phyloP scores from a whole-genome alignment of 768 basidiomycete species.

The Lactifluus hygrophoroides region DNA sequence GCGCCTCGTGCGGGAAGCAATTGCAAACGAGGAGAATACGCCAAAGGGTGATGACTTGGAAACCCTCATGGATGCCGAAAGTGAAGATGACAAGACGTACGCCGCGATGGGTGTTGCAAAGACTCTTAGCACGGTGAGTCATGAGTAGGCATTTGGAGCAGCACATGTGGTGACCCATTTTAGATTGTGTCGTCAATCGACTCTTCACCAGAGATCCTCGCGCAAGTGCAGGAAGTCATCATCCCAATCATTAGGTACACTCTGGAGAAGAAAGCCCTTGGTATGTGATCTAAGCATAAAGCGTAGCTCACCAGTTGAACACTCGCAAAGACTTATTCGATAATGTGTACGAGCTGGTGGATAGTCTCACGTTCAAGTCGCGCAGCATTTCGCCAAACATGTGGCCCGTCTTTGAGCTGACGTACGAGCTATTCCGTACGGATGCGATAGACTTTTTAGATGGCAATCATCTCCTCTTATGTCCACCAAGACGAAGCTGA shows the following conservation, averaged over 20 bases:
- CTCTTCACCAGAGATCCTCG: slow-evolving; percentile 61
- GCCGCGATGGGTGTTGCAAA: slow-evolving; percentile 83
- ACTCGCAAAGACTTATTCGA: slow-evolving; percentile 63
- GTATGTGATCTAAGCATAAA: slow-evolving; percentile 32
- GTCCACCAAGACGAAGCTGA: neutral
- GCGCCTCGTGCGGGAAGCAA: slow-evolving; percentile 64
- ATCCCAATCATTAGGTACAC: slow-evolving; percentile 73
- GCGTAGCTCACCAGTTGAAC: neutral
- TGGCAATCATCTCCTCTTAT: slow-evolving; percentile 30
- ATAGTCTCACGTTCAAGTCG: slow-evolving; percentile 76
- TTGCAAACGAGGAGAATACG: slow-evolving; percentile 42
- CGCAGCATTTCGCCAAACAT: slow-evolving; percentile 66
- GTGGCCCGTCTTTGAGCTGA: slow-evolving; percentile 84
- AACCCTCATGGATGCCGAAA: slow-evolving; percentile 37
- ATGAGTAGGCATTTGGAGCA: neutral
- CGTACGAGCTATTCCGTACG: slow-evolving; percentile 73
- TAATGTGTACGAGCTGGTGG: slow-evolving; percentile 79
- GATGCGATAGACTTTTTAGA: slow-evolving; percentile 84
- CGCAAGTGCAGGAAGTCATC: slow-evolving; percentile 73
- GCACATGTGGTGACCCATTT: neutral
- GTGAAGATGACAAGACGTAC: slow-evolving; percentile 81
- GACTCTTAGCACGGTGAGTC: slow-evolving; percentile 67
- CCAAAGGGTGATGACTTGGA: slow-evolving; percentile 48
- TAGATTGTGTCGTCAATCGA: slow-evolving; percentile 74
- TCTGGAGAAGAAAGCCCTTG: slow-evolving; percentile 66